Evolutionary conservation across 2,329 filamentous ascomycete species (phyloP).

Genomic region (Dactylonectria macrodidyma): DNA sequence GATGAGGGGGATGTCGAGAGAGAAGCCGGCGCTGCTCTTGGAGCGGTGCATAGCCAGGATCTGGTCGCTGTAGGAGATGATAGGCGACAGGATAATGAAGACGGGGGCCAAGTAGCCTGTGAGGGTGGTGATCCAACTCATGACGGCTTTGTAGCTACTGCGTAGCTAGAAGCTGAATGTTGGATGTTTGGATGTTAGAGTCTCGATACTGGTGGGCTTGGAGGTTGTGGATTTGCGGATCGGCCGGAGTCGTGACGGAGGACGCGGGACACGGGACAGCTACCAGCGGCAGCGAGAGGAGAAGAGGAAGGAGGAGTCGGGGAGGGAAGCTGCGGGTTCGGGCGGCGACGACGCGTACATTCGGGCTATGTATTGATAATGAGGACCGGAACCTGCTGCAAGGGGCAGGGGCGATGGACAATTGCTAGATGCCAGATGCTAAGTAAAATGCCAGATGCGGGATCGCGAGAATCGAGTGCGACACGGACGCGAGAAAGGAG

Average conservation of each 20-base stretch:
- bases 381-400: not conserved
- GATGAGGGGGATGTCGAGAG: constrained; percentile 79
- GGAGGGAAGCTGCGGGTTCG: constrained; percentile 4
- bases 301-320: not conserved
- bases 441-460: not conserved
- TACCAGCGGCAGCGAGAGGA: constrained; percentile 10
- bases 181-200: constrained; percentile 49
- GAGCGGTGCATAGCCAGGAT: constrained; percentile 75
- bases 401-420: not conserved
- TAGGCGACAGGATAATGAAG: constrained; percentile 75
- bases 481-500: constrained; percentile 17
- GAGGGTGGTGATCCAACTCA: constrained; percentile 45
- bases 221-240: constrained; percentile 68
- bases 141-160: not conserved
- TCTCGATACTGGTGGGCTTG: constrained; percentile 64
- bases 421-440: constrained; percentile 12
- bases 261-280: not conserved
- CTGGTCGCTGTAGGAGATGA: constrained; percentile 77
- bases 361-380: not conserved
- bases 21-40: constrained; percentile 78
- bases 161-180: not conserved
- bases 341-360: constrained; percentile 8
- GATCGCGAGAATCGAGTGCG: not conserved
- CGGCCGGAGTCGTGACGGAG: constrained; percentile 20
- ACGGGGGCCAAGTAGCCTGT: constrained; percentile 73